Base-by-base conservation (phyloP, 257 asterid genomes). In the Forsythia viridissima region DNA sequence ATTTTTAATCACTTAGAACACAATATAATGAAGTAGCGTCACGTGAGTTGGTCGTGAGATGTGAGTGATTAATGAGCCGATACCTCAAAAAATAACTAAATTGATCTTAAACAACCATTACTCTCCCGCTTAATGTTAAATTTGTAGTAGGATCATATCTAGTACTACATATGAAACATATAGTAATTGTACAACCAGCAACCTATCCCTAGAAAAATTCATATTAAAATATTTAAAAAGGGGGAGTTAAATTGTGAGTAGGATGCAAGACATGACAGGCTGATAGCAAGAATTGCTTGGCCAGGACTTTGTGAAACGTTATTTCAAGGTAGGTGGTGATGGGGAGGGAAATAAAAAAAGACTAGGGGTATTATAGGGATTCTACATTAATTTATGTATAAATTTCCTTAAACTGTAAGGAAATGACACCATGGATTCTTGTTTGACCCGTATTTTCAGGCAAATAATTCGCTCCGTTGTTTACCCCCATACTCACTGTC, bases 401-500 rank as follows among this genome's bases (percentile, higher is more conserved):
- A 24, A 59, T 77, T 90, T 86, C 89, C 94, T 90, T 86, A 77
- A 43, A 83, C 59, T 80, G 83, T 30, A 90, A 90, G 94, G 84
- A 84, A 88, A 82, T 86, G 85, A 84, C 82, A 84, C 84, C 80
- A 75, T 82, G 80, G 82, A 77, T 82, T 85, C 91, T 90, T 83
- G 94, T 90, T 90, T 88, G 94, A 90, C 92, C 94, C 91, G 84
- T 81, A 87, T 82, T 82, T 85, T 79, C 37, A 84, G 94, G 80
- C 91, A 76, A 73, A 73, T 79, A 80, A 79, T 72, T 82, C 90
- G 87, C 88, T 81, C 80, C 74, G 38, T 65, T 82, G 89, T 21
- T 63, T 63, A 4, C 71, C 34, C 34, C 16, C 48, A 71, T 21
- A 24, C 21, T 57, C 76, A 16, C 16, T 71, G 67, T 34, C 36